A percentile compares a stretch with the other conserved stretches of the same genome.
Conservation (phyloP, 2,329 filamentous ascomycete genomes). For the Colletotrichum lindemuthianum region DNA sequence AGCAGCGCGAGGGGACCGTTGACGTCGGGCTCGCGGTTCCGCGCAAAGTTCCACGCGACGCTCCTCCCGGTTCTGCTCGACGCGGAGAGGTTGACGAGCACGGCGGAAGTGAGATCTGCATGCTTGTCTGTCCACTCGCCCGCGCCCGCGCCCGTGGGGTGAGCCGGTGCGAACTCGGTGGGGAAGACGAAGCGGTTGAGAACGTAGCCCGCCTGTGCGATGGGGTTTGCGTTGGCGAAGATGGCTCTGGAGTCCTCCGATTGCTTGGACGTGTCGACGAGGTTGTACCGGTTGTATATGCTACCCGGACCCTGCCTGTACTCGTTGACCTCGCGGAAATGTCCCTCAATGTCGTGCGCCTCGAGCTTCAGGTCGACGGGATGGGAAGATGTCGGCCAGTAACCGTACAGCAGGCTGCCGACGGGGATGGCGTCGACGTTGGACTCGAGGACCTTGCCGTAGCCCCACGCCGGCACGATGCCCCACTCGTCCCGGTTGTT, state of each 20-base stretch:
- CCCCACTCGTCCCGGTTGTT: slow-evolving; percentile 53
- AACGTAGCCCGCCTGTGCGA: slow-evolving; percentile 43
- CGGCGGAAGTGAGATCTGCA: slow-evolving; percentile 45
- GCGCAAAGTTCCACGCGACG: slow-evolving; percentile 41
- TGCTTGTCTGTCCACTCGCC: slow-evolving; percentile 43
- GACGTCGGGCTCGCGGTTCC: slow-evolving; percentile 22
- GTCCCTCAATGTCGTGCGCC: slow-evolving; percentile 38
- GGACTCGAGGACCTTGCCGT: slow-evolving; percentile 53
- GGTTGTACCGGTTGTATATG: slow-evolving; percentile 56
- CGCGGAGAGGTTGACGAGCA: slow-evolving; percentile 45
- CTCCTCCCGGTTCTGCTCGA: slow-evolving; percentile 44
- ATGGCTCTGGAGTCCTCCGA: slow-evolving; percentile 27
- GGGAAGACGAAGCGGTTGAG: slow-evolving; percentile 47
- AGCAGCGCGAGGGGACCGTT: slow-evolving; percentile 40
- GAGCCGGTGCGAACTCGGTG: slow-evolving; percentile 37
- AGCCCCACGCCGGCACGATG: slow-evolving; percentile 60
- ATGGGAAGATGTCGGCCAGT: slow-evolving; percentile 53
- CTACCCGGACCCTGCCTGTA: slow-evolving; percentile 41
- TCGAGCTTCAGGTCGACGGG: slow-evolving; percentile 50
- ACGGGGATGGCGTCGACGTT: slow-evolving; percentile 45
- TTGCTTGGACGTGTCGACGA: slow-evolving; percentile 28
- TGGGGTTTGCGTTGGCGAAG: slow-evolving; percentile 37
- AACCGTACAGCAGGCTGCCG: slow-evolving; percentile 53
- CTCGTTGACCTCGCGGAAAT: slow-evolving; percentile 50
- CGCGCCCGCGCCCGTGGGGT: slow-evolving; percentile 31